These are phyloP conservation scores for Blakeslea trispora DNA, from an alignment of 371 early-diverging fungal species.

Conservation along the genomic window DNA sequence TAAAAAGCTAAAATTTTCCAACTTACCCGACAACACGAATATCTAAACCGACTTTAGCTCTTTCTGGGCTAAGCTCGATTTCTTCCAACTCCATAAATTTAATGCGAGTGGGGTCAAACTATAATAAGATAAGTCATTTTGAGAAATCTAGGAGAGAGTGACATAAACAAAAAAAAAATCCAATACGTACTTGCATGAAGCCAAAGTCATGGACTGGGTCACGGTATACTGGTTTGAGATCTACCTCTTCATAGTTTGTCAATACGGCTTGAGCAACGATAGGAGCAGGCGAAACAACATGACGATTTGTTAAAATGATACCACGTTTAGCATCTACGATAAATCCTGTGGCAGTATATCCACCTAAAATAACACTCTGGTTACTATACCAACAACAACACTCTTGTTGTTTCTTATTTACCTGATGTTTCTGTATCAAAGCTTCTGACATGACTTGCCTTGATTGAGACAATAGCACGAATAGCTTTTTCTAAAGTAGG, in stretches of 20 bases:
- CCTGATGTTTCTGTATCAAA: slow-evolving; percentile 91
- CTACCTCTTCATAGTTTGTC: slow-evolving; percentile 89
- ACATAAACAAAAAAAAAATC: neutral
- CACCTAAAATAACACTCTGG: slow-evolving; percentile 30
- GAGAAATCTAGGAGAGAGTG: neutral
- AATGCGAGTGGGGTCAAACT: slow-evolving; percentile 80
- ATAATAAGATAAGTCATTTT: slow-evolving; percentile 30
- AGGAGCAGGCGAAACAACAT: slow-evolving; percentile 88
- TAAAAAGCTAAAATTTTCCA: neutral
- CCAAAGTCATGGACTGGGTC: slow-evolving; percentile 95
- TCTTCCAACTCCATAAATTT: slow-evolving; percentile 70
- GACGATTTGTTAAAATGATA: slow-evolving; percentile 88
- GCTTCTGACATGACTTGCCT: slow-evolving; percentile 80
- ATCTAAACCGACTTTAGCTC: slow-evolving; percentile 83
- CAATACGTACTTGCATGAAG: slow-evolving; percentile 44
- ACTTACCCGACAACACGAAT: slow-evolving; percentile 79
- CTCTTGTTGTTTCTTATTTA: slow-evolving; percentile 6
- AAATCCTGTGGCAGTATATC: slow-evolving; percentile 87
- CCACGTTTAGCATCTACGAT: slow-evolving; percentile 86
- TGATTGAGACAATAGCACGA: slow-evolving; percentile 84
- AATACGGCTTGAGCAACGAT: slow-evolving; percentile 83
- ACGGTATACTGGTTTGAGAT: slow-evolving; percentile 77
- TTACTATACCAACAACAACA: too few relatives aligned
- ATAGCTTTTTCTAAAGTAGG: slow-evolving; percentile 74
- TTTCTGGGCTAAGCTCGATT: slow-evolving; percentile 75